Percentiles rank a stretch among this genome's conserved stretches.
phyloP scores from a whole-genome alignment of 768 basidiomycete species.

The Lactarius indigo region DNA sequence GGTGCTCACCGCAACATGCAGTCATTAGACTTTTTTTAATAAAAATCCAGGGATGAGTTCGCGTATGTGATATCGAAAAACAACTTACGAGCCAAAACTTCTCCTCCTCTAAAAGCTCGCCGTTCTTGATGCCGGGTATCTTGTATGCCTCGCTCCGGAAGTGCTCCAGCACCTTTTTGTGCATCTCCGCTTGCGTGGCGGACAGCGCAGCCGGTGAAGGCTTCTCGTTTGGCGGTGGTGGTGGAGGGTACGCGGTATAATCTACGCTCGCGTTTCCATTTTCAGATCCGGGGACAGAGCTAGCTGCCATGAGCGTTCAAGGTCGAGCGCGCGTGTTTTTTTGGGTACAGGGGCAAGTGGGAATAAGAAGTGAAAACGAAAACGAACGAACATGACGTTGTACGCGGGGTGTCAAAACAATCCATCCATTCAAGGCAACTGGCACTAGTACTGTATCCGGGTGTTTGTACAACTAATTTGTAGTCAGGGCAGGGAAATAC shows the following conservation, averaged over 20 bases:
- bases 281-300: background rate
- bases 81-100: constrained; percentile 69
- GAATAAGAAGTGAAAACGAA: background rate
- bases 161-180: constrained; percentile 54
- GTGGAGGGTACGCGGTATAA: constrained; percentile 16
- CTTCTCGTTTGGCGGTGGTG: constrained; percentile 3
- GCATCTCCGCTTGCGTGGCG: constrained; percentile 46
- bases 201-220: constrained; percentile 33
- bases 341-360: background rate
- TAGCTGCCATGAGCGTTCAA: background rate
- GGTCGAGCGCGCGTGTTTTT: background rate
- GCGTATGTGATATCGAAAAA: background rate
- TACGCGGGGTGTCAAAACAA: background rate
- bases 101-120: constrained; percentile 57
- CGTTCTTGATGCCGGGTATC: constrained; percentile 43
- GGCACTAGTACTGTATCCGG: background rate
- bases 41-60: background rate
- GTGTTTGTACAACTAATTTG: background rate
- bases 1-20: constrained; percentile 57
- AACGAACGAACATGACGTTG: background rate
- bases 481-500: background rate
- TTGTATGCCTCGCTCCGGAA: constrained; percentile 52
- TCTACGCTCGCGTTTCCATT: constrained; percentile 15
- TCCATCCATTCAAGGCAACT: background rate
- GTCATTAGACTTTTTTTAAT: constrained; percentile 48